Conservation (phyloP, 208 protist species). For the Naegleria lovaniensis region DNA sequence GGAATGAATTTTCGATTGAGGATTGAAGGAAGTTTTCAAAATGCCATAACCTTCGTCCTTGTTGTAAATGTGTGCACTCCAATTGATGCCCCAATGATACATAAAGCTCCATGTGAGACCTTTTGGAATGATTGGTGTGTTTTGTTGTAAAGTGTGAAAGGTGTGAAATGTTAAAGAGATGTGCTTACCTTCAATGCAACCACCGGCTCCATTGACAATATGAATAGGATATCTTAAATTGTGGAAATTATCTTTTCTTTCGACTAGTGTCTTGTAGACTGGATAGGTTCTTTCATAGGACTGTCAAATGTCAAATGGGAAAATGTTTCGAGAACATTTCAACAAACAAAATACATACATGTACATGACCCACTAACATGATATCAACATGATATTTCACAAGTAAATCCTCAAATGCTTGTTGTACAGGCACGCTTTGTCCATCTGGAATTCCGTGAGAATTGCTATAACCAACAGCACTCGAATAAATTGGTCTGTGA, state of each 20-base stretch:
- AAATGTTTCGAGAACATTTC: no score
- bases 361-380: conserved; percentile 37
- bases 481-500: conserved; percentile 51
- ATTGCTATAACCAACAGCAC: conserved; percentile 27
- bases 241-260: not conserved
- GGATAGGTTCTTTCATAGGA: conserved; percentile 27
- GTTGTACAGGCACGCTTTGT: conserved; percentile 7
- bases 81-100: not conserved
- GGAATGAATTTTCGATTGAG: not conserved
- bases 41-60: not conserved
- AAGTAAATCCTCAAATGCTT: conserved; percentile 33
- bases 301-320: no score
- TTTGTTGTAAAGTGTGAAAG: not conserved
- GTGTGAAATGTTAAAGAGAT: not conserved
- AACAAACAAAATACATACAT: not conserved
- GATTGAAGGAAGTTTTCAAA: not conserved
- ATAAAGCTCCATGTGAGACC: no score
- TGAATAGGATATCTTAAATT: not conserved
- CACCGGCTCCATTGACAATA: not conserved
- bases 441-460: not conserved
- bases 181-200: not conserved
- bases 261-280: not conserved
- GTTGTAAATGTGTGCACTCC: not conserved
- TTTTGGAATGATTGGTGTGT: no score
- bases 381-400: conserved; percentile 34